phyloP scores from a whole-genome alignment of 139 green algal genomes.

The Coccomyxa sp. region DNA sequence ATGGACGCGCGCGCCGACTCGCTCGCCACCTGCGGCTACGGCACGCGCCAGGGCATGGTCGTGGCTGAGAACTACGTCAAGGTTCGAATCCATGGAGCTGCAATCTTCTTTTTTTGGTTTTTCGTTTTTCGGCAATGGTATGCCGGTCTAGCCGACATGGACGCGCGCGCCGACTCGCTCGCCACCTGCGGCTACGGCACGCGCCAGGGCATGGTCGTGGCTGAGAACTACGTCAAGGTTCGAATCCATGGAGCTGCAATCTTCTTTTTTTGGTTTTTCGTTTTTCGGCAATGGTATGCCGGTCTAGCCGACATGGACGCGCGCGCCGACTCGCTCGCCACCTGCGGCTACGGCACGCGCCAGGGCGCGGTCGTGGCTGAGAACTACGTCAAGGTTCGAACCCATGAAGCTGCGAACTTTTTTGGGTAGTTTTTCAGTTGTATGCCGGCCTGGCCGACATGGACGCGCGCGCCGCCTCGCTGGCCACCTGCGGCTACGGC shows the following conservation, averaged over 20 bases:
- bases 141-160: slow-evolving; percentile 56
- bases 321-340: slow-evolving; percentile 51
- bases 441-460: slow-evolving; percentile 55
- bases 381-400: slow-evolving; percentile 48
- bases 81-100: slow-evolving; percentile 18
- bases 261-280: too few species aligned
- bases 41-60: slow-evolving; percentile 32
- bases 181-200: slow-evolving; percentile 49
- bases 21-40: slow-evolving; percentile 54
- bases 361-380: slow-evolving; percentile 43
- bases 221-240: slow-evolving; percentile 59
- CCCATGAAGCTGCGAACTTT: not conserved
- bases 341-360: slow-evolving; percentile 43
- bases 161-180: slow-evolving; percentile 50
- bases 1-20: slow-evolving; percentile 55
- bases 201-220: slow-evolving; percentile 34
- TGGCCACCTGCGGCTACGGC: slow-evolving; percentile 55
- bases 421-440: too few species aligned
- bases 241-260: not conserved
- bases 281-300: slow-evolving; percentile 5
- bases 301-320: slow-evolving; percentile 58
- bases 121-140: not conserved
- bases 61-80: slow-evolving; percentile 54
- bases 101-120: too few species aligned
- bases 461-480: slow-evolving; percentile 46